Conservation (phyloP, 257 asterid genomes). For the Scutellaria barbata region DNA sequence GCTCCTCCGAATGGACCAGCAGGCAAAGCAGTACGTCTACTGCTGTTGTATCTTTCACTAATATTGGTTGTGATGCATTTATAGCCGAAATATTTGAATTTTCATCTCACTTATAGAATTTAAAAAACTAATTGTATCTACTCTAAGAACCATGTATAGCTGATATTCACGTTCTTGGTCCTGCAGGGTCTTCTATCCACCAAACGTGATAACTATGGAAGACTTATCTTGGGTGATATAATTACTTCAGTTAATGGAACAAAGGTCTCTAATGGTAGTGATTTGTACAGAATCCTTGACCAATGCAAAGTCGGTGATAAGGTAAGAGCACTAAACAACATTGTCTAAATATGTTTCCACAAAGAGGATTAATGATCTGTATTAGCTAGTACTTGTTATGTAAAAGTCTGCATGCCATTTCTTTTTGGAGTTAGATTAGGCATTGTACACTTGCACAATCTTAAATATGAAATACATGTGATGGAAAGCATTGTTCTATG, state of each 20-base stretch:
- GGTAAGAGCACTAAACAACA: constrained; percentile 43
- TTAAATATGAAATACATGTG: background rate
- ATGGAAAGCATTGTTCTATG: background rate
- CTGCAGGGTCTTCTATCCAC: constrained; percentile 89
- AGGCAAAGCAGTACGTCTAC: constrained; percentile 95
- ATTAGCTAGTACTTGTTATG: background rate
- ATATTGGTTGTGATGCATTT: constrained; percentile 12
- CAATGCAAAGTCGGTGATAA: constrained; percentile 93
- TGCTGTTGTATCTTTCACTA: constrained; percentile 10
- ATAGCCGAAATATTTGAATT: constrained; percentile 18
- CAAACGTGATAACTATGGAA: constrained; percentile 90
- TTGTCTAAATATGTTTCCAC: constrained; percentile 7
- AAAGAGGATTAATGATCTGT: background rate
- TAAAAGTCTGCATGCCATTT: constrained; percentile 6
- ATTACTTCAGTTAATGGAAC: constrained; percentile 92
- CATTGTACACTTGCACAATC: background rate
- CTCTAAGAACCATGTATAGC: background rate
- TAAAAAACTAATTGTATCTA: background rate
- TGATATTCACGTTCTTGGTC: constrained; percentile 26
- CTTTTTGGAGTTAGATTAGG: background rate
- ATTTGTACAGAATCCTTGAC: constrained; percentile 93
- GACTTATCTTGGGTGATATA: constrained; percentile 88
- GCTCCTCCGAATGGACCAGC: constrained; percentile 99
- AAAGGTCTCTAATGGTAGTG: constrained; percentile 86
- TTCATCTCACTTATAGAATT: constrained; percentile 5